Evolutionary conservation across 495 filamentous ascomycete genomes (phyloP), one percentile per base, ranked within the genome.

Genomic region (Annulohypoxylon stygium): DNA sequence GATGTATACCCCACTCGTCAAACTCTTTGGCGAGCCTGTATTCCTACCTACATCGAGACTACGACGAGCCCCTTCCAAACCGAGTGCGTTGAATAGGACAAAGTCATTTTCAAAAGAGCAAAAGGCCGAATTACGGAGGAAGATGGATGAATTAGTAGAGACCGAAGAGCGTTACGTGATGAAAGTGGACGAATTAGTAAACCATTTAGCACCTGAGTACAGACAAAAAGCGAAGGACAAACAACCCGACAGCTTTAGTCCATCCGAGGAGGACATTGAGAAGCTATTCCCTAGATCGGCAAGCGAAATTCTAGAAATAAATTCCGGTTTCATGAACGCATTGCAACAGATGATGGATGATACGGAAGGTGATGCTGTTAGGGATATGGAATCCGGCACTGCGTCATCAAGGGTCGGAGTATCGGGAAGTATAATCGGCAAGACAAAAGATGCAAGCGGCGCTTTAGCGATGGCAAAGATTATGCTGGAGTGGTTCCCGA

Each of bases 111-210:
- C 90, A 6, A 90, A 90, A 75, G 89, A 90, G 50, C 93, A 97
- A 75, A 95, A 97, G 76, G 88, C 94, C 61, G 90, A 90, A 45
- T 80, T 98, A 64, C 90, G 94, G 59, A 89, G 93, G 69, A 94
- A 97, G 76, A 91, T 99, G 89, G 92, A 90, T 71, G 96, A 99
- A 78, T 77, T 98, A 65, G 87, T 97, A 26, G 93, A 97, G 74
- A 99, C 96, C 0, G 96, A 99, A 81, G 93, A 95, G 75, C 89
- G 93, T 75, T 99, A 98, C 80, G 93, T 98, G 36, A 83, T 86
- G 76, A 97, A 97, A 76, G 74, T 98, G 39, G 88, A 92, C 69
- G 91, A 94, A 51, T 83, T 99, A 53, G 90, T 97, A 48, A 89
- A 92, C 60, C 88, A 89, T 69, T 87, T 97, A 16, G 87, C 88